A percentile compares a stretch with the other conserved stretches of the same genome.
phyloP scores from a whole-genome alignment of 2,329 filamentous ascomycete genomes.

The Clonostachys byssicola region DNA sequence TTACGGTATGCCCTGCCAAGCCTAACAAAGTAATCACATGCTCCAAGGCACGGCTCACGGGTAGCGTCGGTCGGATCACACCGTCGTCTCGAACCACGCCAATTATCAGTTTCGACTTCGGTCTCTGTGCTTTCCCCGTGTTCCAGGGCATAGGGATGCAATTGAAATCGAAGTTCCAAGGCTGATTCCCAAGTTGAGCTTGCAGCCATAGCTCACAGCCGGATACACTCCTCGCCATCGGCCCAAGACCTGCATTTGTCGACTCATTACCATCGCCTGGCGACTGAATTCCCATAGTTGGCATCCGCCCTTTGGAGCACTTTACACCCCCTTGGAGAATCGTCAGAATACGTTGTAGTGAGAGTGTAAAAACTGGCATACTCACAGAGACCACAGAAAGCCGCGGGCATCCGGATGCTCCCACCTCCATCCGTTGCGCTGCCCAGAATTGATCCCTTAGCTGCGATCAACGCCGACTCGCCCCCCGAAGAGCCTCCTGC shows the following conservation, averaged over 20 bases:
- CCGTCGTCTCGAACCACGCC: constrained; percentile 2
- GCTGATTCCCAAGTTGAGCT: constrained; percentile 41
- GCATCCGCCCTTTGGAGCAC: neutral
- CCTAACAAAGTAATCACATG: neutral
- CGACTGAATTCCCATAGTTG: neutral
- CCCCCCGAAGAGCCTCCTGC: constrained; percentile 9
- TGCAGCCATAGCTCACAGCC: constrained; percentile 53
- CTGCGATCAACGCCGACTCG: neutral
- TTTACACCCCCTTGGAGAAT: neutral
- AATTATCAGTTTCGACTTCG: neutral
- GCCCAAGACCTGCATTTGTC: constrained; percentile 60
- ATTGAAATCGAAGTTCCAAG: constrained; percentile 53
- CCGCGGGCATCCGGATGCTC: neutral
- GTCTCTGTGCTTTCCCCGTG: neutral
- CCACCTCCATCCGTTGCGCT: constrained; percentile 1
- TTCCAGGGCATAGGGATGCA: constrained; percentile 56
- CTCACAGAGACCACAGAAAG: constrained; percentile 1
- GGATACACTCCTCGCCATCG: constrained; percentile 50
- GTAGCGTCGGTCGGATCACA: neutral
- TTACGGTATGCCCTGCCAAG: neutral
- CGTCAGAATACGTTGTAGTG: neutral
- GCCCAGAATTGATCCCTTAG: neutral
- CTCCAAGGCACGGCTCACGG: neutral
- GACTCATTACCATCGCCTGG: constrained; percentile 62
- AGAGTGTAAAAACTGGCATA: neutral